Evolutionary conservation across 2,329 filamentous ascomycete species (phyloP).

Genomic region (Talaromyces funiculosus): DNA sequence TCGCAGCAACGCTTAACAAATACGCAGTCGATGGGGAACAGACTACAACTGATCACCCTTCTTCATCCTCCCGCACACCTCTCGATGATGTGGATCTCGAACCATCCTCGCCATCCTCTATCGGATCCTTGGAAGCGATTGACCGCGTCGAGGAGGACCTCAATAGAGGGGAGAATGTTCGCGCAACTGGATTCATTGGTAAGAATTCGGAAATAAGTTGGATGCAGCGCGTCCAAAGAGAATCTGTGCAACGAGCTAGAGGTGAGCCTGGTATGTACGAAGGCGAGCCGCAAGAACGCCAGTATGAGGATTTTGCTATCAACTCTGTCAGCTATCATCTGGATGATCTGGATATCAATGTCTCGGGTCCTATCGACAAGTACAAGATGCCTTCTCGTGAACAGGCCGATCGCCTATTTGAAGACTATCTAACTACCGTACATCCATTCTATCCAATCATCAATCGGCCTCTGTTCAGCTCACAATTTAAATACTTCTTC

Average conservation of each 20-base stretch:
- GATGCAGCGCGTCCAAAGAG: conserved; percentile 38
- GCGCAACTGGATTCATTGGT: conserved; percentile 40
- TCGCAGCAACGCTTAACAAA: conserved; percentile 34
- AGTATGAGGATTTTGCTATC: conserved; percentile 29
- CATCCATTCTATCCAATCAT: conserved; percentile 44
- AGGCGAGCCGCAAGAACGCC: conserved; percentile 15
- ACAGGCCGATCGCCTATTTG: conserved; percentile 38
- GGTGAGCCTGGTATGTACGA: conserved; percentile 26
- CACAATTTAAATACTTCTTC: conserved; percentile 38
- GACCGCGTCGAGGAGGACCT: conserved; percentile 44
- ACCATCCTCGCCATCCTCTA: conserved; percentile 27
- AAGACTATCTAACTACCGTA: conserved; percentile 38
- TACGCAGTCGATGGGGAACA: conserved; percentile 22
- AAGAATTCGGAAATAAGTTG: conserved; percentile 44
- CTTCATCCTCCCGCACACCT: conserved; percentile 25
- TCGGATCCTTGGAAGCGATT: conserved; percentile 41
- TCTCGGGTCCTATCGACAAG: conserved; percentile 33
- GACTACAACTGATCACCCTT: conserved; percentile 21
- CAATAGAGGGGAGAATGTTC: conserved; percentile 31
- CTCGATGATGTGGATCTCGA: conserved; percentile 24
- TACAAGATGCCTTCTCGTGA: conserved; percentile 39
- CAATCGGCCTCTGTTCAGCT: conserved; percentile 34
- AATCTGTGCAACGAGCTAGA: conserved; percentile 31
- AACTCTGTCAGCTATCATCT: conserved; percentile 37
- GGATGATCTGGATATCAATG: conserved; percentile 40